Evolutionary conservation across 768 basidiomycete species (phyloP).

Genomic region (Leccinum sublutescens): DNA sequence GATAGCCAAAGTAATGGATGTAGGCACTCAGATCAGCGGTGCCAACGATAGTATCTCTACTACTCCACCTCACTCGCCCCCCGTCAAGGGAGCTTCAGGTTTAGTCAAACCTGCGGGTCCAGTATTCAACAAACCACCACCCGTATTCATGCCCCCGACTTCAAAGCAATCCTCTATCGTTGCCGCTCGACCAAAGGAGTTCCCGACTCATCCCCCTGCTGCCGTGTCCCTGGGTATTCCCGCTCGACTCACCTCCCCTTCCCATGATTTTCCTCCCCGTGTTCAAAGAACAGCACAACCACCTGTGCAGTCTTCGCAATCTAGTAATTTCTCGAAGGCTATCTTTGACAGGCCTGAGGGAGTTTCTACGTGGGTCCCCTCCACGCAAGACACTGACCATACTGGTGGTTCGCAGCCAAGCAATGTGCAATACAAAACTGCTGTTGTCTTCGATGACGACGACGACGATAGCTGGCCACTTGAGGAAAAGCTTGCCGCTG

Average conservation of each 20-base stretch:
- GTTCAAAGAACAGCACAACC: constrained; percentile 32
- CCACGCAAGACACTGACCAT: constrained; percentile 58
- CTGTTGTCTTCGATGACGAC: constrained; percentile 41
- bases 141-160: constrained; percentile 27
- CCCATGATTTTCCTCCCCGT: constrained; percentile 16
- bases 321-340: constrained; percentile 49
- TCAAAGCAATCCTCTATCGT: constrained; percentile 13
- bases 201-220: constrained; percentile 36
- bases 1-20: constrained; percentile 13
- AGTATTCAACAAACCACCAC: constrained; percentile 57
- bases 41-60: constrained; percentile 45
- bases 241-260: constrained; percentile 32
- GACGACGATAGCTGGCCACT: constrained; percentile 72
- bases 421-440: neutral
- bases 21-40: neutral
- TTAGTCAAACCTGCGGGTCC: constrained; percentile 41
- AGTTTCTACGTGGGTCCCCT: constrained; percentile 52
- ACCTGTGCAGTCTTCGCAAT: constrained; percentile 54
- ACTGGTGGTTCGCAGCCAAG: constrained; percentile 40
- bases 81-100: constrained; percentile 24
- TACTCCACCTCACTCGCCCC: constrained; percentile 59
- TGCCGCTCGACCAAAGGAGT: constrained; percentile 27
- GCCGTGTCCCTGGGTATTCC: constrained; percentile 47
- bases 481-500: constrained; percentile 58
- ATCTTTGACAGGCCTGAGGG: constrained; percentile 50